These are phyloP conservation scores for Alternaria arborescens DNA, from an alignment of 2,329 filamentous ascomycete genomes.

Conservation along the genomic window DNA sequence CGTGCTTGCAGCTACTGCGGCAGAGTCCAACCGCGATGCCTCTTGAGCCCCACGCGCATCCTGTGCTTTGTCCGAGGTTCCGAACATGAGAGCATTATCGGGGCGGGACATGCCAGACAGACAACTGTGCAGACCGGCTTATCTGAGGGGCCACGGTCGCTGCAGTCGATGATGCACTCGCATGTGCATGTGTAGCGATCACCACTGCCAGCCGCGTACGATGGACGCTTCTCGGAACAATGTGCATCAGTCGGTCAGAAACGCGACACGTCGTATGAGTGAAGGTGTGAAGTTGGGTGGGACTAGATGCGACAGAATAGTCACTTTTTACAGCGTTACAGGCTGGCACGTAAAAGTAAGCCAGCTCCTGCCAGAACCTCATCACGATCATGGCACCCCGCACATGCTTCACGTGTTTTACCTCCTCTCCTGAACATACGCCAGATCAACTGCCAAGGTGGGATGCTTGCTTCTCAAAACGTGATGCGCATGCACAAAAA, in stretches of 20 bases:
- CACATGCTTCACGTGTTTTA: background rate
- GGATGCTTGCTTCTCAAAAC: constrained; percentile 12
- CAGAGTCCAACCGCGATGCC: constrained; percentile 26
- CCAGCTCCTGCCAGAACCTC: background rate
- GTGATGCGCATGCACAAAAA: constrained; percentile 10
- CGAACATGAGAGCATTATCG: constrained; percentile 8
- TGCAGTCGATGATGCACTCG: background rate
- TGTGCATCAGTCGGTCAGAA: constrained; percentile 4
- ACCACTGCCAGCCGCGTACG: constrained; percentile 1
- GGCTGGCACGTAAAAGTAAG: constrained; percentile 7
- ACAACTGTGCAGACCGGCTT: constrained; percentile 11
- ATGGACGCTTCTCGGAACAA: constrained; percentile 2
- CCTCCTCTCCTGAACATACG: background rate
- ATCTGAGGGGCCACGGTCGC: constrained; percentile 13
- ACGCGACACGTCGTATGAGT: background rate
- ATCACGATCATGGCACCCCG: background rate
- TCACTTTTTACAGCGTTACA: background rate
- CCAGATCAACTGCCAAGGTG: background rate
- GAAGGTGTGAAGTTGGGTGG: too few species aligned
- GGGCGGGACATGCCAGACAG: constrained; percentile 3
- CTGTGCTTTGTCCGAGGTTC: constrained; percentile 19
- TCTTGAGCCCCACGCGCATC: constrained; percentile 25
- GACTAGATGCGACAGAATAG: too few species aligned
- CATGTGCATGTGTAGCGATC: constrained; percentile 12
- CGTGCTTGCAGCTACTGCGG: constrained; percentile 16